Base-by-base conservation (phyloP, 331 rosid genomes). In the Quercus tomentella region DNA sequence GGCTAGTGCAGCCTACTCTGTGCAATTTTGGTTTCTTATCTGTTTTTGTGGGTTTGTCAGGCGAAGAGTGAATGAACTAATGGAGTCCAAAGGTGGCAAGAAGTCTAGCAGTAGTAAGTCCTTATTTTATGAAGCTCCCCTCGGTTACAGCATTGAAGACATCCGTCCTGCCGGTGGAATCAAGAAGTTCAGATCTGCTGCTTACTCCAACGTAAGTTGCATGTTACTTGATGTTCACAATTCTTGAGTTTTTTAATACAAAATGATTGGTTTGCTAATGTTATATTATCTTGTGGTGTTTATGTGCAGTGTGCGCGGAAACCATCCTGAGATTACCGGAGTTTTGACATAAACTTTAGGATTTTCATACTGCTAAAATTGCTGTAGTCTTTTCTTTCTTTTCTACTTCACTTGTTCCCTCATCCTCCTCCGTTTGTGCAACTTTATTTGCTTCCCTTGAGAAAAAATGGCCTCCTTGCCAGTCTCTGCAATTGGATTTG, bases 161-260 rank as follows among this genome's bases (percentile, higher is more conserved):
- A 78, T 95, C 68, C 88, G 99, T 61, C 99, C 99, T 35, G 80
- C 89, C 88, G 99, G 99, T 89, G 99, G 99, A 88, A 91, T 93
- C 93, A 89, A 89, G 92, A 95, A 95, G 58, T 95, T 95, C 97
- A 80, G 93, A 93, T 89, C 99, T 11, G 93, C 99, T 95, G 99
- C 97, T 51, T 95, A 95, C 97, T 95, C 99, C 81, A 93, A 95
- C 97, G 98, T 94, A 66, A 79, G 90, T 78, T 35, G 52, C 62
- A 15, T 10, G 75, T 20, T 78, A 2, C 11, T 57, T 49, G 51
- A 52, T 71, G n/a, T 57, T 12, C 37, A 7, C 5, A 4, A 16
- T 68, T 51, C 21, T n/a, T 20, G 12, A 22, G 45, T 61, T 76
- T 12, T 71, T 54, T 41, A 41, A 51, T 12, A 45, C 28, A 54